These are phyloP conservation scores for Sistotremastrum suecicum DNA, from an alignment of 768 basidiomycete genomes.

Conservation along the genomic window DNA sequence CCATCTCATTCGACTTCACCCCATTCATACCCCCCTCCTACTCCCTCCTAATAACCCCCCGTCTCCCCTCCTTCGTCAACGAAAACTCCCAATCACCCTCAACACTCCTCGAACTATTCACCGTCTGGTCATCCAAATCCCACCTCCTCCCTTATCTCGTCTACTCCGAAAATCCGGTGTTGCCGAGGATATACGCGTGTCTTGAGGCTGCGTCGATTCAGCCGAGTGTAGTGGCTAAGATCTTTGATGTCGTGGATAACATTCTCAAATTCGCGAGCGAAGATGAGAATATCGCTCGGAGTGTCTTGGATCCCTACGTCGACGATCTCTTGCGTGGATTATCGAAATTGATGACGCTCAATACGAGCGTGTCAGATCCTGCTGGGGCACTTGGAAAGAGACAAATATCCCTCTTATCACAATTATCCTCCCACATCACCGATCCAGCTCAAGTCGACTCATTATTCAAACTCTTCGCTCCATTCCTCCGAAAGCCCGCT, in stretches of 20 bases:
- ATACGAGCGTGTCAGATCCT: constrained; percentile 44
- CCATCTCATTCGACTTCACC: constrained; percentile 59
- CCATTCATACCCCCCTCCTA: constrained; percentile 60
- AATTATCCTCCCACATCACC: constrained; percentile 58
- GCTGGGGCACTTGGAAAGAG: constrained; percentile 49
- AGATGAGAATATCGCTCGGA: constrained; percentile 33
- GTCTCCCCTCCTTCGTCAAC: constrained; percentile 52
- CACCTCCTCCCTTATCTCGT: constrained; percentile 52
- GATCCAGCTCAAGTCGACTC: constrained; percentile 59
- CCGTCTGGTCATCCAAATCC: constrained; percentile 51
- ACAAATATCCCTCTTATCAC: constrained; percentile 69
- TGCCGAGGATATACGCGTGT: constrained; percentile 74
- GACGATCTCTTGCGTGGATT: constrained; percentile 37
- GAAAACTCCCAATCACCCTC: constrained; percentile 93
- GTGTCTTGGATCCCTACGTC: constrained; percentile 56
- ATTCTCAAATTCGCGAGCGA: constrained; percentile 42
- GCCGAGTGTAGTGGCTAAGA: constrained; percentile 59
- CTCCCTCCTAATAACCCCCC: constrained; percentile 63
- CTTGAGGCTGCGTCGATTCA: constrained; percentile 77
- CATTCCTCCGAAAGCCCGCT: constrained; percentile 63
- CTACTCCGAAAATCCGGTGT: constrained; percentile 46
- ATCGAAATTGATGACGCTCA: constrained; percentile 50
- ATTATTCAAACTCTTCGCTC: constrained; percentile 59
- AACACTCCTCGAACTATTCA: constrained; percentile 73
- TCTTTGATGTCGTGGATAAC: constrained; percentile 77